A percentile compares a stretch with the other conserved stretches of the same genome.
Conservation (phyloP, 257 asterid genomes). For the Solanum tacnaense region DNA sequence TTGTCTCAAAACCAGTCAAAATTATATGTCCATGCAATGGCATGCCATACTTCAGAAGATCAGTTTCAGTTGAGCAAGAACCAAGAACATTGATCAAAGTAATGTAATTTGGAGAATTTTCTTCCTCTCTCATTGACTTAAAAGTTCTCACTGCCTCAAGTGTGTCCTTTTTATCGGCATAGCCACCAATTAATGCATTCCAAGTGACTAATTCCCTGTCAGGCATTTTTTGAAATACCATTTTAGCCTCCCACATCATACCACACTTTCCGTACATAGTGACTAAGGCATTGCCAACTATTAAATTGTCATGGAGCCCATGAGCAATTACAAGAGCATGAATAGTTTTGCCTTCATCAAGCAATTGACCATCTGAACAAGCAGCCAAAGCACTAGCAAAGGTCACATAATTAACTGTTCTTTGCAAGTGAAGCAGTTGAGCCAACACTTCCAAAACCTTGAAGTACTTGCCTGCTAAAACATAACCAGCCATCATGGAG, state of each 20-base stretch:
- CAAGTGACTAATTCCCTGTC: conserved; percentile 69
- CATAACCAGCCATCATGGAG: conserved; percentile 78
- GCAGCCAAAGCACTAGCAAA: conserved; percentile 75
- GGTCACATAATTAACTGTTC: conserved; percentile 38
- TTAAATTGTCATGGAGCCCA: conserved; percentile 46
- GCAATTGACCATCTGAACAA: conserved; percentile 42
- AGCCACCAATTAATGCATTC: conserved; percentile 75
- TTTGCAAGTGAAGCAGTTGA: conserved; percentile 29
- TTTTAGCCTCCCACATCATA: conserved; percentile 41
- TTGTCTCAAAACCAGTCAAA: conserved; percentile 40
- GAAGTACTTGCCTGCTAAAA: conserved; percentile 34
- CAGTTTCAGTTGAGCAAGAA: conserved; percentile 39
- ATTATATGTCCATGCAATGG: conserved; percentile 58
- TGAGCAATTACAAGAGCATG: conserved; percentile 50
- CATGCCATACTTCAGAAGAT: conserved; percentile 49
- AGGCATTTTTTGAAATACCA: conserved; percentile 45
- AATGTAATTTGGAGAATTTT: conserved; percentile 48
- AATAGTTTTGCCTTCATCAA: conserved; percentile 42
- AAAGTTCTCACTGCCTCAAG: conserved; percentile 37
- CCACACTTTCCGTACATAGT: conserved; percentile 79
- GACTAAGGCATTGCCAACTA: conserved; percentile 79
- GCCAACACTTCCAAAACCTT: conserved; percentile 45
- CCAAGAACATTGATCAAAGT: conserved; percentile 62
- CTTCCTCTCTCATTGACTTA: conserved; percentile 42
- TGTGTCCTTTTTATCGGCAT: conserved; percentile 44